phyloP scores from a whole-genome alignment of 768 basidiomycete genomes.

The Fibroporia radiculosa region DNA sequence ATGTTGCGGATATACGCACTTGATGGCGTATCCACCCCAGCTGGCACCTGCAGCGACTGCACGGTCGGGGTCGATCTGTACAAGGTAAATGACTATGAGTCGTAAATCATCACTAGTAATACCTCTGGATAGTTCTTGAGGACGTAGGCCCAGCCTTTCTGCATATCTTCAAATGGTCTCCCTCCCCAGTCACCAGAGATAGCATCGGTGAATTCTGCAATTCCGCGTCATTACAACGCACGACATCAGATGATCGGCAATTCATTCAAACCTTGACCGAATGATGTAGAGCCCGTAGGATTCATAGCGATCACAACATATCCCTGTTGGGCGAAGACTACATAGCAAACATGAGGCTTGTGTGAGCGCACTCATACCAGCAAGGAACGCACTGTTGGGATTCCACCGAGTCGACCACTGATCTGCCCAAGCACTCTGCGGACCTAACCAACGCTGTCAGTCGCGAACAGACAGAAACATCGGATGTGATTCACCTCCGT shows the following conservation, averaged over 20 bases:
- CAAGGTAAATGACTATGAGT: neutral
- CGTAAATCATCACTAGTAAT: slow-evolving; percentile 9
- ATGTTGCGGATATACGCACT: slow-evolving; percentile 39
- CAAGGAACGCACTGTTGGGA: slow-evolving; percentile 49
- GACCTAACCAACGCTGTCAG: slow-evolving; percentile 28
- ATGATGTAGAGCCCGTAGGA: slow-evolving; percentile 90
- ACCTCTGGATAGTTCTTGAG: slow-evolving; percentile 67
- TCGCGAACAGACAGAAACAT: no score
- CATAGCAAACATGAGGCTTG: neutral
- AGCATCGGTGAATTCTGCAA: slow-evolving; percentile 67
- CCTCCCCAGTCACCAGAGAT: slow-evolving; percentile 82
- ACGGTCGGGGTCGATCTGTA: slow-evolving; percentile 60
- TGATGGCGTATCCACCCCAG: slow-evolving; percentile 69
- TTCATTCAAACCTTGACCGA: slow-evolving; percentile 57
- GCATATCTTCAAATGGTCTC: slow-evolving; percentile 70
- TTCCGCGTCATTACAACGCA: neutral
- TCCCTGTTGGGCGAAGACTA: slow-evolving; percentile 70
- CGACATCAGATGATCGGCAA: neutral
- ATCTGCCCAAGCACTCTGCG: slow-evolving; percentile 85
- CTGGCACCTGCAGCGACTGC: slow-evolving; percentile 44
- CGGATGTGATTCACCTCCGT: slow-evolving; percentile 60
- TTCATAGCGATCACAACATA: slow-evolving; percentile 87
- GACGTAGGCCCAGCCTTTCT: slow-evolving; percentile 65
- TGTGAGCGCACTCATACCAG: neutral
- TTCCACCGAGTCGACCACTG: slow-evolving; percentile 93